Conservation (phyloP, 768 basidiomycete genomes). For the Amanita rubescens region DNA sequence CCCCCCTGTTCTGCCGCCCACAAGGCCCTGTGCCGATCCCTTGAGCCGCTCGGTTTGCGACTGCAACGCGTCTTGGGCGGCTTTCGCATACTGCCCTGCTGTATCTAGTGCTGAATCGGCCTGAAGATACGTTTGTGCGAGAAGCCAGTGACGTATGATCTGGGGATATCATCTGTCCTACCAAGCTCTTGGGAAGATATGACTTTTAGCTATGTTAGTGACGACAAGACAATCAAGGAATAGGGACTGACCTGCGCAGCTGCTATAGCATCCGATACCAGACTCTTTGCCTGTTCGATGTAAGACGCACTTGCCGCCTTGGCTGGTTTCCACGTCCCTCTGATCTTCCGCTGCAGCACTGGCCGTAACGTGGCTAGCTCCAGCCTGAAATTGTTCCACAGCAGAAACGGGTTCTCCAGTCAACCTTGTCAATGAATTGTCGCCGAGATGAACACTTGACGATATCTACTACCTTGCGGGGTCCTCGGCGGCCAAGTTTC, state of each 20-base stretch:
- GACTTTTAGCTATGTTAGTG: slow-evolving; percentile 10
- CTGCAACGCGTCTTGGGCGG: slow-evolving; percentile 27
- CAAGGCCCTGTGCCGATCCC: slow-evolving; percentile 23
- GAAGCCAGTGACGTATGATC: background rate
- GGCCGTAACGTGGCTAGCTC: slow-evolving; percentile 31
- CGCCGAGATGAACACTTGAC: background rate
- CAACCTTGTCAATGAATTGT: slow-evolving; percentile 16
- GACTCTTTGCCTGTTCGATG: slow-evolving; percentile 45
- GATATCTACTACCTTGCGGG: slow-evolving; percentile 40
- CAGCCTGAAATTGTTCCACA: slow-evolving; percentile 26
- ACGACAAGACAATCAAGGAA: background rate
- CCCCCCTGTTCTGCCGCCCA: slow-evolving; percentile 8
- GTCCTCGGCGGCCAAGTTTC: slow-evolving; percentile 36
- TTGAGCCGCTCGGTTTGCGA: slow-evolving; percentile 35
- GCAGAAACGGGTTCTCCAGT: slow-evolving; percentile 22
- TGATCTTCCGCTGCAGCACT: slow-evolving; percentile 49
- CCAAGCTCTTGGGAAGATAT: slow-evolving; percentile 13
- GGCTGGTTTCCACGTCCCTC: slow-evolving; percentile 36
- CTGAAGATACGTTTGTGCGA: background rate
- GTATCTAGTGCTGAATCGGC: slow-evolving; percentile 4
- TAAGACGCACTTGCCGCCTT: slow-evolving; percentile 41
- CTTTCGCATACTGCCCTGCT: slow-evolving; percentile 14
- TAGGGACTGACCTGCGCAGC: slow-evolving; percentile 35
- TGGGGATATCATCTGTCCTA: background rate
- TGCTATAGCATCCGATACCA: slow-evolving; percentile 34